A percentile compares a stretch with the other conserved stretches of the same genome.
Conservation (phyloP, 192 early-diverging fungal genomes). For the Backusella tarrabulga region DNA sequence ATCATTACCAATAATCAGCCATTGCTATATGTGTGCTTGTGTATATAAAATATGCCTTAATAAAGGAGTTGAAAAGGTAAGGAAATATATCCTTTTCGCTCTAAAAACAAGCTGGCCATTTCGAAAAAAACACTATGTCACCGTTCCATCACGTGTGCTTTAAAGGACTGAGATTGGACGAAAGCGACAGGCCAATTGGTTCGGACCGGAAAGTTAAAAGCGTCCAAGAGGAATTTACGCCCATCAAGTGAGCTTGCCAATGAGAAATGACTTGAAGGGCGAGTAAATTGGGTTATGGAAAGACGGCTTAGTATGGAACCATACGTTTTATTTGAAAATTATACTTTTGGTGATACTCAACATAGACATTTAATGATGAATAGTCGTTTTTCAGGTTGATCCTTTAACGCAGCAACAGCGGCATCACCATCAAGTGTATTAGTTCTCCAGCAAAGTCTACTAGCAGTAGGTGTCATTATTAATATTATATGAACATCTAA, state of each 20-base stretch:
- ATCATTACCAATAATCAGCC: constrained; percentile 2
- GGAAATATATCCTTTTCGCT: neutral
- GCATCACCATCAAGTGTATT: no score
- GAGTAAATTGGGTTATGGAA: no score
- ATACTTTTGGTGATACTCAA: constrained; percentile 80
- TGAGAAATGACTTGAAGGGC: no score
- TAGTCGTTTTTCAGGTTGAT: constrained; percentile 89
- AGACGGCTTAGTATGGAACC: constrained; percentile 75
- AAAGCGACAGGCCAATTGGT: no score
- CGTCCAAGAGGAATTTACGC: no score
- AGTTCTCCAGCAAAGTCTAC: no score
- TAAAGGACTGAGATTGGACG: neutral
- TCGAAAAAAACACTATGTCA: neutral
- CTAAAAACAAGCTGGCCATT: neutral
- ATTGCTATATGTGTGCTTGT: neutral
- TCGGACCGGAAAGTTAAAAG: no score
- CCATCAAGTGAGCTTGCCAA: no score
- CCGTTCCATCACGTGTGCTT: neutral
- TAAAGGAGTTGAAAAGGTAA: neutral
- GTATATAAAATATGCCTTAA: neutral
- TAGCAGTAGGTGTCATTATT: no score
- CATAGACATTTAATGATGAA: constrained; percentile 87
- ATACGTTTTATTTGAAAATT: constrained; percentile 50
- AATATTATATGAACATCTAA: no score
- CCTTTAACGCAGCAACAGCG: constrained; percentile 88